Conservation (phyloP, 2,329 filamentous ascomycete genomes). For the Aureobasidium subglaciale region DNA sequence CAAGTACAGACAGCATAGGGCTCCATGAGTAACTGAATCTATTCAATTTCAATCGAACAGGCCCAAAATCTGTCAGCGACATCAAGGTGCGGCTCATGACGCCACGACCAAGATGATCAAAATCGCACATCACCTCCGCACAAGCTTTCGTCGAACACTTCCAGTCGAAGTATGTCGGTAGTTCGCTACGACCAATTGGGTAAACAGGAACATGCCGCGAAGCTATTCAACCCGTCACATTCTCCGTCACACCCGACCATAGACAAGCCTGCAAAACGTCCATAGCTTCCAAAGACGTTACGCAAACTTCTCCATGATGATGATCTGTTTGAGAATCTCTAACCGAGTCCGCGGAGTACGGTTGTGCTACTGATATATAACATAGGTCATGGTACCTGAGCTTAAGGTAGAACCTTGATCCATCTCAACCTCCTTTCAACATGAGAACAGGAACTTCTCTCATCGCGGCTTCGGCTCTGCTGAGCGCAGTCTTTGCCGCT, state of each 20-base stretch:
- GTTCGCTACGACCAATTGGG: neutral
- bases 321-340: neutral
- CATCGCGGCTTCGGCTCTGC: slow-evolving; percentile 2
- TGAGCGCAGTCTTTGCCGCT: slow-evolving; percentile 8
- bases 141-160: neutral
- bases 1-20: no score
- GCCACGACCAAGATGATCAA: neutral
- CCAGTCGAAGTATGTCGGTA: neutral
- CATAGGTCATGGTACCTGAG: neutral
- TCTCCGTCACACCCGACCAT: neutral
- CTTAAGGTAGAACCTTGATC: neutral
- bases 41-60: no score
- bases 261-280: neutral
- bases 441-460: slow-evolving; percentile 1
- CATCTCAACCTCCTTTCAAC: neutral
- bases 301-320: neutral
- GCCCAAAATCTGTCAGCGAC: neutral
- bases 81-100: neutral
- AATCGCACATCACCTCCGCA: neutral
- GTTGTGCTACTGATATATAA: slow-evolving; percentile 8
- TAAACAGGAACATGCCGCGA: neutral
- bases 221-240: neutral
- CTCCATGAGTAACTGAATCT: neutral
- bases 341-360: neutral
- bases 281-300: neutral